Evolutionary conservation across 1,139 yeast species (phyloP).

Genomic region (Magnusiomyces suaveolens): DNA sequence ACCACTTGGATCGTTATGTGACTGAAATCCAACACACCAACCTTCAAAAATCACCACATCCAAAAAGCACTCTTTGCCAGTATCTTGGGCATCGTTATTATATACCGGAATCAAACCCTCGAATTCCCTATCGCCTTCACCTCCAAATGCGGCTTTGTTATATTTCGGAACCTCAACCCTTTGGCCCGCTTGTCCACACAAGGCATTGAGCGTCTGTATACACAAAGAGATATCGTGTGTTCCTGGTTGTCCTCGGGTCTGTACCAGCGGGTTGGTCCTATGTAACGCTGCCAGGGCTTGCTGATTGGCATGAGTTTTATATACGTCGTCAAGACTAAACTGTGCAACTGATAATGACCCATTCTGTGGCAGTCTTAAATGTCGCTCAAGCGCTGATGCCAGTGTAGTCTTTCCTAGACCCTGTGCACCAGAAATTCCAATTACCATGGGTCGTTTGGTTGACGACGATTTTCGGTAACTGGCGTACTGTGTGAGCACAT

Average conservation of each 20-base stretch:
- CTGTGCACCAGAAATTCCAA: constrained; percentile 2
- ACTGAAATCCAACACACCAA: constrained; percentile 78
- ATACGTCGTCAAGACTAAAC: constrained; percentile 60
- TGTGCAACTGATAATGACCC: background rate
- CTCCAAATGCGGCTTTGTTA: constrained; percentile 65
- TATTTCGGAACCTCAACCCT: constrained; percentile 50
- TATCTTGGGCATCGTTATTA: constrained; percentile 22
- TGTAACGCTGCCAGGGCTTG: constrained; percentile 38
- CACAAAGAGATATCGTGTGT: constrained; percentile 65
- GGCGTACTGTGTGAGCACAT: background rate
- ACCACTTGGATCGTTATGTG: constrained; percentile 31
- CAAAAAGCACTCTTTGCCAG: constrained; percentile 32
- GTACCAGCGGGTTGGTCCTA: constrained; percentile 42
- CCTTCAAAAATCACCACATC: constrained; percentile 80
- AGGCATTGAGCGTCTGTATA: constrained; percentile 22
- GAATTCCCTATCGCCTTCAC: constrained; percentile 55
- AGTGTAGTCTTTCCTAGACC: constrained; percentile 4
- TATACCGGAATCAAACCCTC: constrained; percentile 28
- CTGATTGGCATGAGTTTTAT: constrained; percentile 51
- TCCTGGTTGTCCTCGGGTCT: constrained; percentile 83
- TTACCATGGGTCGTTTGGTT: background rate
- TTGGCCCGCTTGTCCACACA: constrained; percentile 21
- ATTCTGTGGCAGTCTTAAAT: background rate
- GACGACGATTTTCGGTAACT: background rate
- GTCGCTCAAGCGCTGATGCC: background rate